Evolutionary conservation across 78 protist genomes (phyloP), one percentile per base, ranked within the genome.

Genomic region (Emiliania huxleyi): DNA sequence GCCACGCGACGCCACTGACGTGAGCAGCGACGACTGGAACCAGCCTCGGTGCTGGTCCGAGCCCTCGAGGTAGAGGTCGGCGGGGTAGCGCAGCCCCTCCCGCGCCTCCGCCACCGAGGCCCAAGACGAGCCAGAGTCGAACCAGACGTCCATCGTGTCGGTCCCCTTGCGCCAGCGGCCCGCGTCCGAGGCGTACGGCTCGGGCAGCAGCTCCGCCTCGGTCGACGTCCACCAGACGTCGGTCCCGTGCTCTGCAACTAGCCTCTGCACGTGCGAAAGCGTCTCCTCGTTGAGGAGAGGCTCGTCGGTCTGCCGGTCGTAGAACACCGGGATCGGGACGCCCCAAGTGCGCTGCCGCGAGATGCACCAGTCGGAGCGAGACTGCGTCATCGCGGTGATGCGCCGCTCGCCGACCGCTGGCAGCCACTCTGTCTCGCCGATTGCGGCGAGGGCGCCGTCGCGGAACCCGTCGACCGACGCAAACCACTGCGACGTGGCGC

Each of bases 121-220:
- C 99, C 99, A 98, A 18, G 96, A 92, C 19, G 95, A 56, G 81
- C 99, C 99, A 79, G 96, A 92, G 75, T 98, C 99, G 77, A 98
- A 98, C 99, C 99, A 98, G 26, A 98, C 99, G 69, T 98, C 99
- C 97, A 98, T 94, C 29, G 99, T 98, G 93, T 98, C 99, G n/a
- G 26, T 87, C 22, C 98, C 98, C 21, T 87, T 93, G 29, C 0
- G 35, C 19, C n/a, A 94, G 42, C 43, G 1, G 33, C 87, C 88
- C 44, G 55, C 49, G 46, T 1, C 26, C 40, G 19, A 12, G 18
- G n/a, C 15, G 91, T 40, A 75, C 44, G 48, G 12, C 77, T 38
- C 81, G 15, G 99, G 98, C 69, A 98, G 83, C 48, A 98, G 95
- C 23, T 96, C 95, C 69, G 81, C 81, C 42, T 71, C 69, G 5